Conservation (phyloP, 2,329 filamentous ascomycete species). For the Aspergillus fumigatus region DNA sequence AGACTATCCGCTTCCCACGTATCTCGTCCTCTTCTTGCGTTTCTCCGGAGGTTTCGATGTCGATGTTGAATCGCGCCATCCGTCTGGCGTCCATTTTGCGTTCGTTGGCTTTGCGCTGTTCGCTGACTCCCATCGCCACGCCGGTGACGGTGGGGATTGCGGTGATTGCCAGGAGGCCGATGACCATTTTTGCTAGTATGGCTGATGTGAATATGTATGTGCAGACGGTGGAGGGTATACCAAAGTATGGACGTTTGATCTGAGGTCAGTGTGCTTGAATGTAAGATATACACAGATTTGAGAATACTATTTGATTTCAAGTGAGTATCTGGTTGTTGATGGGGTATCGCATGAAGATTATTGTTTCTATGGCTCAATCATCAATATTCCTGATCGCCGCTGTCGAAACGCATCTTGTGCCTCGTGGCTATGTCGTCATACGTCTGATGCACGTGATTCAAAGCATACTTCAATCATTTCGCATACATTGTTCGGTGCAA, state of each 20-base stretch:
- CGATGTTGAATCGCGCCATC: slow-evolving; percentile 46
- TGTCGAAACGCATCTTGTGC: background rate
- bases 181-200: slow-evolving; percentile 31
- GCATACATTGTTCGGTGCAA: background rate
- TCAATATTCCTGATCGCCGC: background rate
- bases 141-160: slow-evolving; percentile 47
- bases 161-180: slow-evolving; percentile 37
- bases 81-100: slow-evolving; percentile 41
- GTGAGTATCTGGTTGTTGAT: background rate
- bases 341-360: background rate
- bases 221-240: background rate
- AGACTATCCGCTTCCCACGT: slow-evolving; percentile 40
- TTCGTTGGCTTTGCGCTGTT: slow-evolving; percentile 43
- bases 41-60: slow-evolving; percentile 33
- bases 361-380: background rate
- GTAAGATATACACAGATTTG: background rate
- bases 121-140: slow-evolving; percentile 41
- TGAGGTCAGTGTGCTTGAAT: background rate
- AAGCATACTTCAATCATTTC: background rate
- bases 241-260: background rate
- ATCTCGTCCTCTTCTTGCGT: slow-evolving; percentile 35
- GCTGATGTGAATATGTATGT: background rate
- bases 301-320: background rate
- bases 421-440: background rate
- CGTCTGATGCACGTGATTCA: background rate